phyloP scores from a whole-genome alignment of 495 filamentous ascomycete genomes.

The Penicillium bialowiezense region DNA sequence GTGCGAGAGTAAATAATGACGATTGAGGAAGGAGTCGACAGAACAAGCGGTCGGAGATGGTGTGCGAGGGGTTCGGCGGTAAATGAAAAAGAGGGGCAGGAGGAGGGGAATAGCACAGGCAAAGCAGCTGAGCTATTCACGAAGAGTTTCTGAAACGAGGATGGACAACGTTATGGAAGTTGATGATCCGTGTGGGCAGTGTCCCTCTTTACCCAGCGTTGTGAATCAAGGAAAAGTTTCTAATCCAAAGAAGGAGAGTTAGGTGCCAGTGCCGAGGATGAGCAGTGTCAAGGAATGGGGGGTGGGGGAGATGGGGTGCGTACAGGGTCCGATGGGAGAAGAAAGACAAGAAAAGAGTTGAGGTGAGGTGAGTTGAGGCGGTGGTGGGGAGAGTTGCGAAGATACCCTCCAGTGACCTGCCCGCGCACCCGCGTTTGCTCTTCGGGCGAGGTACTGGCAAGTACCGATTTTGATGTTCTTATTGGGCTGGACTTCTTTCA shows the following conservation, averaged over 20 bases:
- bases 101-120: constrained; percentile 5
- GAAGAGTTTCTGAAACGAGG: constrained; percentile 3
- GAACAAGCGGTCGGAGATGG: constrained; percentile 12
- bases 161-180: not conserved
- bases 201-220: no score
- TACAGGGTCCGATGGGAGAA: constrained; percentile 4
- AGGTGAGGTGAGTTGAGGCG: constrained; percentile 14
- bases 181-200: constrained; percentile 6
- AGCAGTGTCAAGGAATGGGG: not conserved
- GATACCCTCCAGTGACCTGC: not conserved
- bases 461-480: not conserved
- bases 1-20: constrained; percentile 13
- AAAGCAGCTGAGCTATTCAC: no score
- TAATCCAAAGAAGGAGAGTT: no score
- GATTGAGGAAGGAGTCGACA: constrained; percentile 6
- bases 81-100: constrained; percentile 14
- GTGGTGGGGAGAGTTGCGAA: constrained; percentile 21
- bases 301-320: not conserved
- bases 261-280: no score
- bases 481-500: not conserved
- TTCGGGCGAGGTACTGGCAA: not conserved
- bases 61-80: constrained; percentile 18
- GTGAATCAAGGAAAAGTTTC: constrained; percentile 15
- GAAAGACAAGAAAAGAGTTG: constrained; percentile 9
- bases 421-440: not conserved